Evolutionary conservation across 2,329 filamentous ascomycete genomes (phyloP), one percentile per base, ranked within the genome.

Genomic region (Alternaria solani): DNA sequence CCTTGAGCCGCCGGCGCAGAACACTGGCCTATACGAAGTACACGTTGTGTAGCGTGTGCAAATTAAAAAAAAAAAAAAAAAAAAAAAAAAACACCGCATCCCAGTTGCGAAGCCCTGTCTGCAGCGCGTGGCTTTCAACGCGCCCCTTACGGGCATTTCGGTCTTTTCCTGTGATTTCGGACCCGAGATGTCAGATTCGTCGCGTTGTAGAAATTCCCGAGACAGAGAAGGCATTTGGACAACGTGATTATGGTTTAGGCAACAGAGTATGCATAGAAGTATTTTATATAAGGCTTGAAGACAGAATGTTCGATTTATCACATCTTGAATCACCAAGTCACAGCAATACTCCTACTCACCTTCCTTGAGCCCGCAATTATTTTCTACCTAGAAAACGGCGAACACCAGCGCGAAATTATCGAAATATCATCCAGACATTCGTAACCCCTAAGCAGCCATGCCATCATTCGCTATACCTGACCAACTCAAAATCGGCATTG

Each of bases 401-500:
- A 12, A 23, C 18, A 34, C 6, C 46, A 6, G 14, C 3, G 5
- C 28, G 16, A 34, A 28, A 7, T 36, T 16, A 36, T 16, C 5
- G 32, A 36, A 36, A 36, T 36, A 36, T 14, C 14, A 36, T 36
- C 32, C 32, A 36, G 6, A 36, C 4, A 36, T 14, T 36, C 5
- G 14, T 16, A 36, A 14, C 32, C 32, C 32, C 14, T 36, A 4
- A 36, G 1, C 32, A 36, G 0, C 32, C 32, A 49, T 59, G 44
- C 34, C 38, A 11, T 39, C 55, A 16, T 5, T 26, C 26, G 44
- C 26, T 2, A 20, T 18, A 16, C 14, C 12, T 1, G n/a, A 14
- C 2, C 36, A 38, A 5, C 30, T 25, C 28, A 72, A 71, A 42
- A 79, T 80, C 55, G 75, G 74, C 53, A 74, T 81, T 47, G 66